Base-by-base conservation (phyloP, 116 monocot genomes). In the Cymodocea nodosa region DNA sequence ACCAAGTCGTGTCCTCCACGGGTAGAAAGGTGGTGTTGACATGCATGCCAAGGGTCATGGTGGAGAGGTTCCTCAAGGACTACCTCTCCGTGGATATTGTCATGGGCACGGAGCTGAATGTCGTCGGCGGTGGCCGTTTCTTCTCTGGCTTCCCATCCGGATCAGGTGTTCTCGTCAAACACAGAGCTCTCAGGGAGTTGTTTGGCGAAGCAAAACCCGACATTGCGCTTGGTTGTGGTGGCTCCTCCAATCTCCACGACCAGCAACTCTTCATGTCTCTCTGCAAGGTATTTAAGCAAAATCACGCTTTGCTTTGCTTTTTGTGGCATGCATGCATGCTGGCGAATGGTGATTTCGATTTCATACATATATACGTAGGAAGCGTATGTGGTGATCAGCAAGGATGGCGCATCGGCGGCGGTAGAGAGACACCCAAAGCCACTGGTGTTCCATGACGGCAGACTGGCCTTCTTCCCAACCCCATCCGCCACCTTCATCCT, bases 21-120 rank as follows among this genome's bases (percentile, higher is more conserved):
- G 74, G 69, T 68, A 78, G 64, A 72, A 80, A 68, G 72, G 78
- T 74, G 51, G 83, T 86, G 51, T 37, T 85, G 17, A 79, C 76
- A 1, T 55, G 69, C 39, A 35, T 93, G 84, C 89, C 93, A 13
- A 76, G 68, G 68, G 84, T 82, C 20, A 93, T 93, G 93, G 86
- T 89, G 61, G 84, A 89, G 60, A 56, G 73, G 16, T 86, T 85
- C 56, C 52, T 89, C 24, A 78, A 54, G 65, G 86, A 89, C 14
- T 89, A 84, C 56, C 44, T 93, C 72, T 81, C 63, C 16, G 85
- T 80, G 24, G 83, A 89, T 50, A 70, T 62, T 51, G 86, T 93
- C 50, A 48, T 89, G 35, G 89, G 66, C 15, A 51, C 70, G 86
- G 11, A 88, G 81, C 14, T 93, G 74, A 68, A 81, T 67, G 80